phyloP scores from a whole-genome alignment of 768 basidiomycete genomes.

The Leccinum broughii region DNA sequence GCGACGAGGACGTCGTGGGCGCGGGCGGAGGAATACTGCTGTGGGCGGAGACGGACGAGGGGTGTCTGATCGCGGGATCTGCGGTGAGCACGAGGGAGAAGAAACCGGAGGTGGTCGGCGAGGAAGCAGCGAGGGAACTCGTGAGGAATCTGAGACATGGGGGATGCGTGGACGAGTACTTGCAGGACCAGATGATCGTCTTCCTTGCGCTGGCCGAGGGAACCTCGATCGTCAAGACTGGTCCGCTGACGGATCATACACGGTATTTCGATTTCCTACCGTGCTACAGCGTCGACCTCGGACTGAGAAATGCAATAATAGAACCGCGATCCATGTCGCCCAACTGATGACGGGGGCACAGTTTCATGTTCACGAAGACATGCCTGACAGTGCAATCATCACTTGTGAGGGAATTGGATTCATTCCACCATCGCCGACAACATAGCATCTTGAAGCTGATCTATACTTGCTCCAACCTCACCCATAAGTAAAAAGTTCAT shows the following conservation, averaged over 20 bases:
- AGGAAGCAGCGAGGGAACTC: slow-evolving; percentile 60
- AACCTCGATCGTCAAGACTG: slow-evolving; percentile 53
- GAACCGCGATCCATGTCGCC: slow-evolving; percentile 72
- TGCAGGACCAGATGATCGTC: slow-evolving; percentile 78
- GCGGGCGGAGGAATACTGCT: slow-evolving; percentile 71
- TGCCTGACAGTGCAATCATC: slow-evolving; percentile 44
- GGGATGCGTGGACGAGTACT: slow-evolving; percentile 70
- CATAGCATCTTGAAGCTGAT: not conserved
- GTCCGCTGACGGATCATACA: slow-evolving; percentile 68
- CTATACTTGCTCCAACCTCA: slow-evolving; percentile 3
- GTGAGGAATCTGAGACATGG: slow-evolving; percentile 57
- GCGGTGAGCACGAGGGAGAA: slow-evolving; percentile 58
- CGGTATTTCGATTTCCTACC: slow-evolving; percentile 39
- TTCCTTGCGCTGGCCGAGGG: slow-evolving; percentile 75
- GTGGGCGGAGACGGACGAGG: slow-evolving; percentile 71
- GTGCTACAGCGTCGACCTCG: not conserved
- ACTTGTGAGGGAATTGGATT: slow-evolving; percentile 69
- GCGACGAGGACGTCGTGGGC: slow-evolving; percentile 47
- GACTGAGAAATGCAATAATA: slow-evolving; percentile 24
- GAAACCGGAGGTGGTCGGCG: slow-evolving; percentile 49
- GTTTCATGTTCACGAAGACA: slow-evolving; percentile 54
- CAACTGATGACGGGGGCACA: slow-evolving; percentile 67
- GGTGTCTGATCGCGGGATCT: slow-evolving; percentile 69
- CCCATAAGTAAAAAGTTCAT: not conserved
- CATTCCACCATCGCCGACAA: slow-evolving; percentile 21